A percentile compares a stretch with the other conserved stretches of the same genome.
Conservation (phyloP, 2,329 filamentous ascomycete species). For the Triangularia setosa region DNA sequence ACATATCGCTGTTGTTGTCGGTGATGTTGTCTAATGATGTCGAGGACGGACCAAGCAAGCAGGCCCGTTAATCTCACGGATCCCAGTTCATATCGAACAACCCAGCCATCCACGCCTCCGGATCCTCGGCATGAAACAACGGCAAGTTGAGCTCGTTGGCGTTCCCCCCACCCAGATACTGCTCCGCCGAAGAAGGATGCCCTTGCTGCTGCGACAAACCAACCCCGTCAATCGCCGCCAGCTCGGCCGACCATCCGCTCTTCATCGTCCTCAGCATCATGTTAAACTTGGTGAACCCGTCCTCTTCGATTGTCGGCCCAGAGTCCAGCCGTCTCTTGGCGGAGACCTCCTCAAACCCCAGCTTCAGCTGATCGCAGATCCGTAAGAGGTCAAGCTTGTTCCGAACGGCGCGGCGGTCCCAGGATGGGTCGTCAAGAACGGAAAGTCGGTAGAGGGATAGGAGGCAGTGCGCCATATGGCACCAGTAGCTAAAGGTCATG, state of each 20-base stretch:
- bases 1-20: not conserved
- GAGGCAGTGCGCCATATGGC: conserved; percentile 33
- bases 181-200: not conserved
- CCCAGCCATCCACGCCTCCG: conserved; percentile 22
- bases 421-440: conserved; percentile 35
- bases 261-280: conserved; percentile 20
- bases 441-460: conserved; percentile 33
- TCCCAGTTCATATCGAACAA: conserved; percentile 26
- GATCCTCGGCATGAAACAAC: conserved; percentile 17
- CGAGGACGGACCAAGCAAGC: not conserved
- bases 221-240: conserved; percentile 7
- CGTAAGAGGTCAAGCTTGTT: conserved; percentile 33
- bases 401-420: conserved; percentile 35
- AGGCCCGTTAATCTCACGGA: not conserved
- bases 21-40: not conserved
- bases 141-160: conserved; percentile 14
- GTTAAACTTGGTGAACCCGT: conserved; percentile 19
- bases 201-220: not conserved
- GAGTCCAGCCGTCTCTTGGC: conserved; percentile 15
- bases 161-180: conserved; percentile 10
- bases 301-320: conserved; percentile 20
- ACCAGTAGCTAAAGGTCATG: conserved; percentile 34
- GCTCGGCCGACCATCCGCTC: conserved; percentile 17
- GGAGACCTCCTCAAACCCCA: conserved; percentile 23
- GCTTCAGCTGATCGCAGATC: conserved; percentile 31